Base-by-base conservation (phyloP, 208 protist genomes). In the Leishmania tropica region DNA sequence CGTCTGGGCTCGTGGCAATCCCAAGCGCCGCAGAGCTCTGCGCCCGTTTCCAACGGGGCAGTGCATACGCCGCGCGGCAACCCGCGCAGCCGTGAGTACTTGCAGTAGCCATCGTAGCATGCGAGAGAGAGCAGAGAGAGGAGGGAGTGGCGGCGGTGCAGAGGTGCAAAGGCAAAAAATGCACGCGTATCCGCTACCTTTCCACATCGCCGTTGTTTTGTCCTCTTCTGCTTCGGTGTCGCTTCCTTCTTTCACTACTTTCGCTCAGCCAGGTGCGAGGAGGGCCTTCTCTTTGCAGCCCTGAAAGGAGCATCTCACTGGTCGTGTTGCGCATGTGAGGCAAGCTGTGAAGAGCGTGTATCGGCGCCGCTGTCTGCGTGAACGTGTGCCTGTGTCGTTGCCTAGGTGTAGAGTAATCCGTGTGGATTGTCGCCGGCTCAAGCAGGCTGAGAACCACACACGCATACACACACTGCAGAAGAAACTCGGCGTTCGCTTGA, bases 21-120 rank as follows among this genome's bases (percentile, higher is more conserved):
- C 15, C 79, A 78, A 24, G 65, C 19, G n/a, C 84, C 81, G 10
- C 83, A 74, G 47, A 78, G 83, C 7, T 81, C 79, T 35, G 79
- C 84, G 0, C 85, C 87, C 31, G 81, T 78, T 3, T 80, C 84
- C 13, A 85, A 85, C 28, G n/a, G 8, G 8, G 73, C 75, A 2
- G 78, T 37, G 10, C 76, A 74, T 35, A 58, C 47, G 7, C 53
- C 77, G 21, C 70, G 70, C 3, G 47, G 64, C 35, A 75, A 86
- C 79, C 35, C 65, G 53, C 80, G 75, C 70, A 78, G 45, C 8
- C 79, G 87, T 28, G 81, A 81, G 11, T 90, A 88, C 76, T 90
- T 80, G 51, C 79, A 88, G 58, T 88, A 83, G 45, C 2, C 40
- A 17, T 76, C 58, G 73, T 48, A 17, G 62, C 11, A 28, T 40